Percentiles rank a stretch among this genome's conserved stretches.
Conservation (phyloP, 2,329 filamentous ascomycete genomes). For the Colletotrichum zoysiae region DNA sequence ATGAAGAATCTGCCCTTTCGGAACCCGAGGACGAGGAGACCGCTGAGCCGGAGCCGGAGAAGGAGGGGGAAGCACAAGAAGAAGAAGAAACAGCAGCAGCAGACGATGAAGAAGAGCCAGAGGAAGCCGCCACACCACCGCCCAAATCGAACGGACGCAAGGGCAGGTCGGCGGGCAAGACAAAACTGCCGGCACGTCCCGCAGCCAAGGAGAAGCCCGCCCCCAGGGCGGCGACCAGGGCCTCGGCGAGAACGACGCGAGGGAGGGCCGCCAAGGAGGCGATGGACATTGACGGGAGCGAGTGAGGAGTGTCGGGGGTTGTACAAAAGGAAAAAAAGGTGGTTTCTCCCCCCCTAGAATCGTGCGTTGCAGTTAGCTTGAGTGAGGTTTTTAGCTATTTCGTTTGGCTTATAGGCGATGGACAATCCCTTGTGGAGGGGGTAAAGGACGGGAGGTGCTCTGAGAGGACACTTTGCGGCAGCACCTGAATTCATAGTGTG, state of each 20-base stretch:
- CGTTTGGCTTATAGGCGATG: conserved; percentile 23
- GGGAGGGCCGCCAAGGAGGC: conserved; percentile 46
- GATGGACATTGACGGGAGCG: conserved; percentile 53
- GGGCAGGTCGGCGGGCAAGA: conserved; percentile 30
- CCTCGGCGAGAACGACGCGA: conserved; percentile 42
- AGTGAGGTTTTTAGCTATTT: conserved; percentile 18
- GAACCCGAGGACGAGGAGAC: conserved; percentile 40
- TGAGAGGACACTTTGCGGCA: not conserved
- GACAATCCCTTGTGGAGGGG: not conserved
- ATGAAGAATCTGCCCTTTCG: conserved; percentile 35
- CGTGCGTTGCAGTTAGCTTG: conserved; percentile 8
- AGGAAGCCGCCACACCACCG: conserved; percentile 31
- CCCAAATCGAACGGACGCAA: conserved; percentile 41
- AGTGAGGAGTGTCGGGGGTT: conserved; percentile 23
- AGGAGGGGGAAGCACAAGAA: conserved; percentile 37
- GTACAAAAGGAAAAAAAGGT: conserved; percentile 10
- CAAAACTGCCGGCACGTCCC: conserved; percentile 39
- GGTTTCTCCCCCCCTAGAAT: not conserved
- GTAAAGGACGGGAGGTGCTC: conserved; percentile 16
- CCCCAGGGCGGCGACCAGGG: conserved; percentile 27
- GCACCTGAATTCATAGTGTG: not conserved
- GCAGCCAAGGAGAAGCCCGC: conserved; percentile 41
- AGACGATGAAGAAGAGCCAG: conserved; percentile 40
- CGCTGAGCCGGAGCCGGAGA: conserved; percentile 41
- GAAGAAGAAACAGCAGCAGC: conserved; percentile 26